Conservation (phyloP, 192 early-diverging fungal species). For the Funneliformis geosporum region DNA sequence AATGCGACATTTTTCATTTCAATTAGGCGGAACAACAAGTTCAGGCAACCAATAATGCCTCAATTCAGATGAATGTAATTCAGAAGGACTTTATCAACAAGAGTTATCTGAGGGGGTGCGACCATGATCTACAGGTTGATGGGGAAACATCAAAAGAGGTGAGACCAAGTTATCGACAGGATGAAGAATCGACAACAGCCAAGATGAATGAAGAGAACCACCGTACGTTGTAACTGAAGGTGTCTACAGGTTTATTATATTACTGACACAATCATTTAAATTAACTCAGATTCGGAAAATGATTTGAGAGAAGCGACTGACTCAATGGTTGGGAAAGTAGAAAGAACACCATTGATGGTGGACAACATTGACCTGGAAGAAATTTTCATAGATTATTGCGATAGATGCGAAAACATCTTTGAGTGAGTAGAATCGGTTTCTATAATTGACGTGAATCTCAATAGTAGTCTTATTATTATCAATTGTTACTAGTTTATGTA, state of each 20-base stretch:
- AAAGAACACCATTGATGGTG: slow-evolving; percentile 27
- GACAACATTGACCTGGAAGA: slow-evolving; percentile 23
- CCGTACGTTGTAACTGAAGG: too few relatives aligned
- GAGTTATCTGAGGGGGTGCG: too few relatives aligned
- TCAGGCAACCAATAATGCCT: too few relatives aligned
- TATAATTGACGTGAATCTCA: slow-evolving; percentile 9
- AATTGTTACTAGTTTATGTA: slow-evolving; percentile 19
- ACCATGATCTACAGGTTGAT: too few relatives aligned
- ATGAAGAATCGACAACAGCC: too few relatives aligned
- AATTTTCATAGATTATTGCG: slow-evolving; percentile 16
- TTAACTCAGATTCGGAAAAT: not conserved
- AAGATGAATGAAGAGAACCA: too few relatives aligned
- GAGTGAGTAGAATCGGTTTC: slow-evolving; percentile 22
- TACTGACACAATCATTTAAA: not conserved
- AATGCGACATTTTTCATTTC: not conserved
- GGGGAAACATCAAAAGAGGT: too few relatives aligned
- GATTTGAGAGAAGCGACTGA: not conserved
- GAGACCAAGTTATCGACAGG: too few relatives aligned
- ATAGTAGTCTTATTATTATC: not conserved
- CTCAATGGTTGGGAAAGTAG: slow-evolving; percentile 25
- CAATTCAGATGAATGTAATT: slow-evolving; percentile 10
- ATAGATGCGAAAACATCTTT: slow-evolving; percentile 26
- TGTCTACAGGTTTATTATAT: not conserved
- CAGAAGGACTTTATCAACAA: too few relatives aligned
- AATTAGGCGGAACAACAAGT: too few relatives aligned